Evolutionary conservation across 441 rosid species (phyloP), one percentile per base, ranked within the genome.

Genomic region (Pelargonium cotyledonis): DNA sequence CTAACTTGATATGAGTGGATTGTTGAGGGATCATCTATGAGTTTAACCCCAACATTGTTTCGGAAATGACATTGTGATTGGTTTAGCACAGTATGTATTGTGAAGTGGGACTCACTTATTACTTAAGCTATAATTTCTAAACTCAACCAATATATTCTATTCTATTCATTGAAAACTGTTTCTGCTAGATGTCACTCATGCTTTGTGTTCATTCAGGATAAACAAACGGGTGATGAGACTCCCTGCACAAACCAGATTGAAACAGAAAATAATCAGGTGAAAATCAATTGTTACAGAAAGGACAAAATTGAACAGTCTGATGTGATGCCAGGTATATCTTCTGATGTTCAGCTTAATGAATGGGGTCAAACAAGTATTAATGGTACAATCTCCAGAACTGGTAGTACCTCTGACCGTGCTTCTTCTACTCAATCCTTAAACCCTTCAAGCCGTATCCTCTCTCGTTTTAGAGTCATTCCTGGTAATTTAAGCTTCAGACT

Each of bases 391-490:
- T 72, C 83, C 2, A 69, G 81, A 72, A 77, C 82, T 66, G 85
- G 80, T 38, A 81, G 82, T 74, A 76, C 82, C 78, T 86, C 92
- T 10, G 79, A 68, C 35, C 79, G 70, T 78, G 86, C 88, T 64
- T 75, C 86, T 23, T 67, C 92, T 1, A 62, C 79, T 69, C 81
- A 68, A 64, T 68, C 82, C 12, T 73, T 77, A 60, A 75, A 73
- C 8, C 83, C 86, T 69, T 77, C 87, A 51, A 73, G 80, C 75
- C 82, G 91, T 49, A 83, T 84, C 65, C 87, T 88, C 72, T 86
- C 97, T 73, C 95, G 92, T 66, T 90, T 95, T 71, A 95, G 85
- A 72, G 87, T 88, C 79, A 18, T 82, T 77, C 95, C 94, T 65
- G 92, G 94, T 60, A 88, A 88, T 66, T 44, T 87, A 72, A 88